These are phyloP conservation scores for Cryptosporidium felis DNA, from an alignment of 169 alveolate genomes.

Conservation along the genomic window DNA sequence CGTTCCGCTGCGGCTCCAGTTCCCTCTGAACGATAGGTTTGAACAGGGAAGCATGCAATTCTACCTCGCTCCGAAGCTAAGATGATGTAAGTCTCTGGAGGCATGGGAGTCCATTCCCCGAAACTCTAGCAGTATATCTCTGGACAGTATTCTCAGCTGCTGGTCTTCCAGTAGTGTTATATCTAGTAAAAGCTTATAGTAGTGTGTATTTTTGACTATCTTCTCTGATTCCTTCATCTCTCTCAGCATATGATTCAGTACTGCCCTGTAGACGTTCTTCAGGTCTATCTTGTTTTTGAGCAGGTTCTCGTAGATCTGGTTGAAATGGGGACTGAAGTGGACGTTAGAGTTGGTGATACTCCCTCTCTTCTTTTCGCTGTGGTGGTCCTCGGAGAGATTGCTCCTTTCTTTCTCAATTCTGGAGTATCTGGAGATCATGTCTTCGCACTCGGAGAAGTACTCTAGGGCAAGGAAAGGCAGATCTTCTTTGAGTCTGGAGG, in stretches of 20 bases:
- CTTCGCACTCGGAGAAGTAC: conserved; percentile 1
- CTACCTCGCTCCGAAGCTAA: conserved; percentile 65
- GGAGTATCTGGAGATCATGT: background rate
- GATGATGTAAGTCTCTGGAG: background rate
- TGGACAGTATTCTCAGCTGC: background rate
- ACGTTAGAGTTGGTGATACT: conserved; percentile 36
- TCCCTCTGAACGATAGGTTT: conserved; percentile 52
- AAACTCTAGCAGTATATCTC: background rate
- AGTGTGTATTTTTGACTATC: background rate
- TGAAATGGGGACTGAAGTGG: conserved; percentile 9
- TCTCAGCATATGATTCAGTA: background rate
- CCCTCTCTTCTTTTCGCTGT: background rate
- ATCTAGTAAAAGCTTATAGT: conserved; percentile 8
- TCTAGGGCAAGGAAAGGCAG: background rate
- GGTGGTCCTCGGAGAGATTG: background rate
- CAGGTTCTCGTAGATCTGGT: conserved; percentile 10
- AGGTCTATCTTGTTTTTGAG: conserved; percentile 15
- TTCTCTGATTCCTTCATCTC: background rate
- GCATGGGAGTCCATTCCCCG: background rate
- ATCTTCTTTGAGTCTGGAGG: background rate
- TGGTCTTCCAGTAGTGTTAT: conserved; percentile 29
- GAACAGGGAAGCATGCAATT: conserved; percentile 66
- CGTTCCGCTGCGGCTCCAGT: conserved; percentile 78
- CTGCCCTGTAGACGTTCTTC: background rate
- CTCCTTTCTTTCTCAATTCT: conserved; percentile 2